Evolutionary conservation across 139 green algal genomes (phyloP).

Genomic region (Micractinium sp.): DNA sequence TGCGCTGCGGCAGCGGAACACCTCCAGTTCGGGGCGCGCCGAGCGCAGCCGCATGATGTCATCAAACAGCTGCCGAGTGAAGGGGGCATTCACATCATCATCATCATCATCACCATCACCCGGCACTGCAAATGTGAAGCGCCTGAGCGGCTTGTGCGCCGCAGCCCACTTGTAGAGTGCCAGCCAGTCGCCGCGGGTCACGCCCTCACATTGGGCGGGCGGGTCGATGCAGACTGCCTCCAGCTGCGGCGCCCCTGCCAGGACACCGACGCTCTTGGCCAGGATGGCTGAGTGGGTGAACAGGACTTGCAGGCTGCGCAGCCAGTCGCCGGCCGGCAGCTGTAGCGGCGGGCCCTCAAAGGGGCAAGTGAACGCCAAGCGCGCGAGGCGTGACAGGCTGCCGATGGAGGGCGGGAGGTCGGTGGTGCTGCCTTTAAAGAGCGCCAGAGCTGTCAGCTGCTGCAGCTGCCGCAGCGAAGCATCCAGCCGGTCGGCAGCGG

Average conservation of each 20-base stretch:
- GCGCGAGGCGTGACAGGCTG: not conserved
- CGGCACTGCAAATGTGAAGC: not conserved
- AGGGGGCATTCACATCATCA: no score
- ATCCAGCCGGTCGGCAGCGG: not conserved
- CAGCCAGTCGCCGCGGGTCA: not conserved
- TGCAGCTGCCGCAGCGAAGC: not conserved
- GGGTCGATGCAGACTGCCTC: not conserved
- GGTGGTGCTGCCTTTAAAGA: not conserved
- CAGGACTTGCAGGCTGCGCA: not conserved
- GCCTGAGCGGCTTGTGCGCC: not conserved
- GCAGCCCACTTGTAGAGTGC: not conserved
- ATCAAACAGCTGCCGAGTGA: not conserved
- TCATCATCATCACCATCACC: not conserved
- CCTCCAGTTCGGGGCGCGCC: not conserved
- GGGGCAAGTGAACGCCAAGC: not conserved
- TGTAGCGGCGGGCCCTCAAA: no score
- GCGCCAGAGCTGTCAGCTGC: not conserved
- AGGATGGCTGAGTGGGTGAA: not conserved
- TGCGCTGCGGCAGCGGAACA: not conserved
- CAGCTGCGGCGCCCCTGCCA: not conserved
- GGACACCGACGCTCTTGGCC: not conserved
- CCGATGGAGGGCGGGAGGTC: not conserved
- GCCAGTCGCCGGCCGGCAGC: not conserved
- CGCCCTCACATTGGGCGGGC: not conserved
- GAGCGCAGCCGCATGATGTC: not conserved